These are phyloP conservation scores for Fraxinus greggii DNA, from an alignment of 305 asterid genomes.

Conservation along the genomic window DNA sequence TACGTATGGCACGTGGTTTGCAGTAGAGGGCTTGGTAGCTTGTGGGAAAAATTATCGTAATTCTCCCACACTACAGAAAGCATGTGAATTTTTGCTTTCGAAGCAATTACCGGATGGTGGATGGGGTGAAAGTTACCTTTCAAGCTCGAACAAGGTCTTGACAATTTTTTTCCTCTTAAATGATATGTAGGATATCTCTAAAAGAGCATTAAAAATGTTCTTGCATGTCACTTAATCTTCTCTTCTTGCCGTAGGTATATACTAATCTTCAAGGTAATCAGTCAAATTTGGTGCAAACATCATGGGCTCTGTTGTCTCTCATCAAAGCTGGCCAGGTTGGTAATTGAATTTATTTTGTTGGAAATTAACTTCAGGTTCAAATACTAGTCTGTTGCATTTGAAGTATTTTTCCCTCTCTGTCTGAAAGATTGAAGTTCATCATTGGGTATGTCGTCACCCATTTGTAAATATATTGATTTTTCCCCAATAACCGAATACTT, in stretches of 20 bases:
- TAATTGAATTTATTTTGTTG: background rate
- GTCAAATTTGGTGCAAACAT: slow-evolving; percentile 57
- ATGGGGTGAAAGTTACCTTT: slow-evolving; percentile 68
- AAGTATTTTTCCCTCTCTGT: background rate
- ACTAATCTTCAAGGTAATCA: slow-evolving; percentile 38
- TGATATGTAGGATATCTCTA: background rate
- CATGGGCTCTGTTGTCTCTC: slow-evolving; percentile 58
- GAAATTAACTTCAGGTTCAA: background rate
- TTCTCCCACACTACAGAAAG: slow-evolving; percentile 35
- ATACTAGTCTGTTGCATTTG: background rate
- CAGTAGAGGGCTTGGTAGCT: slow-evolving; percentile 42
- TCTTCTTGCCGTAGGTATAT: slow-evolving; percentile 31
- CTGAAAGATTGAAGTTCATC: background rate
- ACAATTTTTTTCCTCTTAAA: background rate
- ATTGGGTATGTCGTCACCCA: background rate
- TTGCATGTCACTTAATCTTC: background rate
- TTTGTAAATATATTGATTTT: no score
- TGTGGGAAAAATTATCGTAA: slow-evolving; percentile 42
- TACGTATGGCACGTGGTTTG: slow-evolving; percentile 55
- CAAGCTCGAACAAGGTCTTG: slow-evolving; percentile 45
- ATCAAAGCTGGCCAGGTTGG: slow-evolving; percentile 55
- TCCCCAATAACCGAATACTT: no score
- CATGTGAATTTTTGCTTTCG: slow-evolving; percentile 41
- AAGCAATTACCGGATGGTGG: slow-evolving; percentile 59
- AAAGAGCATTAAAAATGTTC: background rate